Conservation (phyloP, 768 basidiomycete species). For the Xerocomellus dryophilus region DNA sequence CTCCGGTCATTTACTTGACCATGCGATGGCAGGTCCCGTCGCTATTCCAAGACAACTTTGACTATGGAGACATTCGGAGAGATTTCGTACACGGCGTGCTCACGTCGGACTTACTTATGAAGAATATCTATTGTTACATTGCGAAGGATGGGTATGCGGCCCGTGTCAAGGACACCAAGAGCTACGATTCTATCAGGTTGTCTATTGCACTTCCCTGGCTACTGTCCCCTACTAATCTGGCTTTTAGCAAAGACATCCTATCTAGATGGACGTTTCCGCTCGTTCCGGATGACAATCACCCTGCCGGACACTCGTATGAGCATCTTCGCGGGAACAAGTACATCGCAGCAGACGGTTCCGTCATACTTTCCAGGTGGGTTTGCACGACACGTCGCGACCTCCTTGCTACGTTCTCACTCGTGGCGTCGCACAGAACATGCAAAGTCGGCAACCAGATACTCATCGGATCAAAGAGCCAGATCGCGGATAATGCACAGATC, state of each 20-base stretch:
- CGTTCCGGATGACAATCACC: conserved; percentile 92
- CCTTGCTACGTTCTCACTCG: neutral
- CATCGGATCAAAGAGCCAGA: conserved; percentile 73
- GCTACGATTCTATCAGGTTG: conserved; percentile 87
- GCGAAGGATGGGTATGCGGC: conserved; percentile 89
- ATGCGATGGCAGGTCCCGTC: conserved; percentile 73
- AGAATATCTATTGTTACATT: conserved; percentile 89
- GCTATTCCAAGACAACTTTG: conserved; percentile 97
- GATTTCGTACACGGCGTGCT: conserved; percentile 95
- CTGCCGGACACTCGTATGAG: conserved; percentile 78
- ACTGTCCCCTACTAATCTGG: neutral
- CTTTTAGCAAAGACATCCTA: conserved; percentile 81
- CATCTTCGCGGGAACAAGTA: conserved; percentile 88
- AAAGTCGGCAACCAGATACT: conserved; percentile 79
- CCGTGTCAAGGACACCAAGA: conserved; percentile 88
- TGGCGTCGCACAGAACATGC: conserved; percentile 54
- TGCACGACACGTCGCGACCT: neutral
- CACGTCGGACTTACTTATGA: conserved; percentile 91
- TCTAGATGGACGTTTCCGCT: conserved; percentile 94
- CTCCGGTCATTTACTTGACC: conserved; percentile 1
- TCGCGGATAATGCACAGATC: conserved; percentile 66
- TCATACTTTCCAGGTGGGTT: conserved; percentile 76
- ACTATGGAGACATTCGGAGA: conserved; percentile 85
- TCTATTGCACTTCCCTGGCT: neutral
- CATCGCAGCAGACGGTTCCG: conserved; percentile 72